Percentiles rank a stretch among this genome's conserved stretches.
These are phyloP conservation scores for Claviceps arundinis DNA, from an alignment of 2,329 filamentous ascomycete species.

Conservation along the genomic window DNA sequence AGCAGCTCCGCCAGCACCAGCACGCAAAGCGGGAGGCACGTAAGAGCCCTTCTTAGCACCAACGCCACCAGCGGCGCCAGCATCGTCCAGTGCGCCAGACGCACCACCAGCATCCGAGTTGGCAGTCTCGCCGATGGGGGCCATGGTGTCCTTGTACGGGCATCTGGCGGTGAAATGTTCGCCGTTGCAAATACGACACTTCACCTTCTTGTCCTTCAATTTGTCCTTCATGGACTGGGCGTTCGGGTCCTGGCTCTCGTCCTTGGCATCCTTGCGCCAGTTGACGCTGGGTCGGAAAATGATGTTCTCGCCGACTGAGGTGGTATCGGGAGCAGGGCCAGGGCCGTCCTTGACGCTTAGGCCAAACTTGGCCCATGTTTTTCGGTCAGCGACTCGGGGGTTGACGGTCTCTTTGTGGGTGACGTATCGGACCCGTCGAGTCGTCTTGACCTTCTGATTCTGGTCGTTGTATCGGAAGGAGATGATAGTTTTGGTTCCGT, in stretches of 20 bases:
- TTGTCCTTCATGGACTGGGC: conserved; percentile 65
- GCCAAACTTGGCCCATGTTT: conserved; percentile 88
- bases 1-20: conserved; percentile 32
- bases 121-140: conserved; percentile 56
- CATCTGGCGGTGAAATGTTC: conserved; percentile 99
- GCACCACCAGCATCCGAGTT: conserved; percentile 34
- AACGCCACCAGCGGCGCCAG: conserved; percentile 30
- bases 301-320: conserved; percentile 93
- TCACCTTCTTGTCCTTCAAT: conserved; percentile 98
- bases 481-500: conserved; percentile 92
- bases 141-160: conserved; percentile 99
- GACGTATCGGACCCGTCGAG: conserved; percentile 84
- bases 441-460: conserved; percentile 93
- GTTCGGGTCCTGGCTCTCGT: conserved; percentile 61
- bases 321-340: conserved; percentile 80
- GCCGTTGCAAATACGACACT: conserved; percentile 96
- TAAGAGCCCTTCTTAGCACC: conserved; percentile 69
- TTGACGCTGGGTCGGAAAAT: conserved; percentile 86
- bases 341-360: conserved; percentile 69
- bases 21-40: conserved; percentile 84
- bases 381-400: conserved; percentile 89
- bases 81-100: conserved; percentile 40
- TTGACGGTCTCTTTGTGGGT: conserved; percentile 89
- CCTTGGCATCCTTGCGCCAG: conserved; percentile 84
- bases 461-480: conserved; percentile 84